Percentiles rank a stretch among this genome's conserved stretches.
Conservation (phyloP, 441 rosid species). For the Croton laevigatus region DNA sequence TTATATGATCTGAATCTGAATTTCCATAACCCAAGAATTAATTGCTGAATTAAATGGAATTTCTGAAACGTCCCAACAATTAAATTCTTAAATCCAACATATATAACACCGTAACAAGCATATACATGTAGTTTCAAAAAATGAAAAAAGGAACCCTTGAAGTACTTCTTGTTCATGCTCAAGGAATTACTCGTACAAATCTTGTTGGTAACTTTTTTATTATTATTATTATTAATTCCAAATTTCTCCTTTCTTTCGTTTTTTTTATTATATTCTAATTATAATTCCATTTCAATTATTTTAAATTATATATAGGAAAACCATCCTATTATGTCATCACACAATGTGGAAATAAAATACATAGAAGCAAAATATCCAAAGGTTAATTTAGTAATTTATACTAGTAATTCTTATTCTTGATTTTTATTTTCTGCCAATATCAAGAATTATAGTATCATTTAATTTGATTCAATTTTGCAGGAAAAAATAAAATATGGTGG, state of each 20-base stretch:
- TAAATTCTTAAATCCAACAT: slow-evolving; percentile 5
- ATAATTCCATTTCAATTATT: slow-evolving; percentile 2
- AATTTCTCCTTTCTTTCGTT: background rate
- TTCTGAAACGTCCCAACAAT: slow-evolving; percentile 20
- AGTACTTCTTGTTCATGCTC: slow-evolving; percentile 71
- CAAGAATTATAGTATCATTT: no score
- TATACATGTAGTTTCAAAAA: background rate
- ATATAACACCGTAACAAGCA: background rate
- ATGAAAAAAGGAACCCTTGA: slow-evolving; percentile 66
- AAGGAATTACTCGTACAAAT: slow-evolving; percentile 70
- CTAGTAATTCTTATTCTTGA: background rate
- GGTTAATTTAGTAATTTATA: slow-evolving; percentile 40
- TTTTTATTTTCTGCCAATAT: no score
- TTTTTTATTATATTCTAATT: background rate
- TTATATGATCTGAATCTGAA: no score
- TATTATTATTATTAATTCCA: background rate
- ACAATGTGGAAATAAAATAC: slow-evolving; percentile 61
- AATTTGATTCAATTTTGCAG: slow-evolving; percentile 28
- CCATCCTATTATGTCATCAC: slow-evolving; percentile 54
- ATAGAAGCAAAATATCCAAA: slow-evolving; percentile 58
- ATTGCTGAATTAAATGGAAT: slow-evolving; percentile 8
- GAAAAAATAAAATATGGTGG: slow-evolving; percentile 58
- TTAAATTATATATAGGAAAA: slow-evolving; percentile 37
- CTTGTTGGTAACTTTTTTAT: slow-evolving; percentile 39
- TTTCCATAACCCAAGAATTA: no score